Percentiles rank a stretch among this genome's conserved stretches.
phyloP scores from a whole-genome alignment of 345 rosid genomes.

The Gossypium bickii region DNA sequence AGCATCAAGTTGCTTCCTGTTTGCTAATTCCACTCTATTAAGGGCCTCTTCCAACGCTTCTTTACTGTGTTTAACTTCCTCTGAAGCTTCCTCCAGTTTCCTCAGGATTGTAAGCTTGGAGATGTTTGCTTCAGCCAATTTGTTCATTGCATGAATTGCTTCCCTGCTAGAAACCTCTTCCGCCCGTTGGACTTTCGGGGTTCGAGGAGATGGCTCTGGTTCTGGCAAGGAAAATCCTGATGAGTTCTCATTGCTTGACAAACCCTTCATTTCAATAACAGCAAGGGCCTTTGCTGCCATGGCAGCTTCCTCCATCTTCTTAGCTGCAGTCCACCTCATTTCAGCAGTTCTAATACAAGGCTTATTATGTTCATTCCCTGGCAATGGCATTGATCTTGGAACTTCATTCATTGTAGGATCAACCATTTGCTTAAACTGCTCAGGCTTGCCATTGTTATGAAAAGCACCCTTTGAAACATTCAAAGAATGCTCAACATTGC shows the following conservation, averaged over 20 bases:
- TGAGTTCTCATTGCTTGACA: conserved; percentile 40
- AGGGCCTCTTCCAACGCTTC: conserved; percentile 71
- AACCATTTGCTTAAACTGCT: conserved; percentile 44
- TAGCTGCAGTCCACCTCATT: conserved; percentile 88
- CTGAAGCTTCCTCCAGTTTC: conserved; percentile 75
- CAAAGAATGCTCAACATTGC: not conserved
- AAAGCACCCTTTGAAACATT: not conserved
- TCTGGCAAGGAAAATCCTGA: conserved; percentile 40
- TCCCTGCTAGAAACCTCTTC: not conserved
- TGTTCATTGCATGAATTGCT: conserved; percentile 22
- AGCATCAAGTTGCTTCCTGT: conserved; percentile 65
- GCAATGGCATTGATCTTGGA: conserved; percentile 22
- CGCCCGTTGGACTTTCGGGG: conserved; percentile 27
- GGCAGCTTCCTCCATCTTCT: conserved; percentile 99
- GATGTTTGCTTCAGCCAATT: conserved; percentile 26
- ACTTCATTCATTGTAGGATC: conserved; percentile 30
- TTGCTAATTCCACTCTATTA: conserved; percentile 65
- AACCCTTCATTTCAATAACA: conserved; percentile 29
- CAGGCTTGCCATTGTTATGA: conserved; percentile 14
- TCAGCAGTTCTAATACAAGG: conserved; percentile 54
- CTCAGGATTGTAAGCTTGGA: conserved; percentile 46
- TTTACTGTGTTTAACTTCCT: conserved; percentile 71
- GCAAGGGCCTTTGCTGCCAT: conserved; percentile 93
- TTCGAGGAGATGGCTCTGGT: conserved; percentile 27
- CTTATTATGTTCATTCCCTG: conserved; percentile 37